Evolutionary conservation across 345 rosid genomes (phyloP), one percentile per base, ranked within the genome.

Genomic region (Salix udensis): DNA sequence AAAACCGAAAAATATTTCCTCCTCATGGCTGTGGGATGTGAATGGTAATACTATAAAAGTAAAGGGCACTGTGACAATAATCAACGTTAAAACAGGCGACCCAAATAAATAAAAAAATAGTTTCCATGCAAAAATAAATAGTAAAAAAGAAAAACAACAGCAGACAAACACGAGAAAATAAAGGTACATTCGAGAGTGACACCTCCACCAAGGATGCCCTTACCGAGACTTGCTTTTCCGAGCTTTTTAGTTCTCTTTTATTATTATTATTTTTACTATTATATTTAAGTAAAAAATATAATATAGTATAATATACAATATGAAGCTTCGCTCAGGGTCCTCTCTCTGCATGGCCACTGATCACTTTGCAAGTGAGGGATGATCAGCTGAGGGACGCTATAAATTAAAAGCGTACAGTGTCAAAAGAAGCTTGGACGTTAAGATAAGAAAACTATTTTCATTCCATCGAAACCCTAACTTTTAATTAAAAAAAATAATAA

Each of bases 151-250:
- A 23, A 13, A n/a, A 36, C 55, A 21, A 31, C n/a, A 16, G 62
- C 74, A 72, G 81, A 77, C 77, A 79, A 39, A 58, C 61, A 77
- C 74, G 70, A 68, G 82, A 75, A 82, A 74, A 75, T 40, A 84
- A 88, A 80, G 84, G 84, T 74, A 40, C 76, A 69, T 79, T 83
- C 77, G 83, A 81, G 62, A 31, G 77, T 70, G 89, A 83, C 86
- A 76, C 77, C 71, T 79, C 87, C 86, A 81, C 82, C 83, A 7
- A 58, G 70, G 80, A 68, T 80, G 74, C 46, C 82, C 81, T 78
- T 86, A 78, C 82, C 84, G 65, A 70, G 72, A 73, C 73, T 68
- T 50, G 65, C 50, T 69, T 79, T 82, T 79, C 21, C 13, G 69
- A 21, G 30, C 61, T 76, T 76, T 37, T 73, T 70, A 67, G 28